phyloP scores from a whole-genome alignment of 257 asterid species.

The Solanum acaule region DNA sequence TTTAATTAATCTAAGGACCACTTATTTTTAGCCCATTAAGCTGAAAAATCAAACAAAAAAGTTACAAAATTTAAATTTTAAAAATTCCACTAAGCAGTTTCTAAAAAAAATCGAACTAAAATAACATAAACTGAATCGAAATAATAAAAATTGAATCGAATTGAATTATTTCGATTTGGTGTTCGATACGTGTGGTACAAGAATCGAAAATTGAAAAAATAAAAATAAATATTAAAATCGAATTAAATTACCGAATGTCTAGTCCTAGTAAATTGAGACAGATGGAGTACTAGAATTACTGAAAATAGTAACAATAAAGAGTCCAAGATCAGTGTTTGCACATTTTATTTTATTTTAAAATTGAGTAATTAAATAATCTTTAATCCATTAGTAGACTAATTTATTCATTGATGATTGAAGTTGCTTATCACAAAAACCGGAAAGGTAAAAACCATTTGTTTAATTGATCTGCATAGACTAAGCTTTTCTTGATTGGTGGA shows the following conservation, averaged over 20 bases:
- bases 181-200: too few relatives aligned
- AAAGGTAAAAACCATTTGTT: not conserved
- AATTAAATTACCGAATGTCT: too few relatives aligned
- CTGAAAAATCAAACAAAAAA: too few relatives aligned
- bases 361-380: not conserved
- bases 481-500: not conserved
- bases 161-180: rapidly evolving
- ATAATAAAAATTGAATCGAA: too few relatives aligned
- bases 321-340: conserved; percentile 2
- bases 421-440: not conserved
- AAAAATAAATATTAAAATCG: rapidly evolving
- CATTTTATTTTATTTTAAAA: not conserved
- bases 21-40: too few relatives aligned
- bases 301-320: not conserved
- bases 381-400: not conserved
- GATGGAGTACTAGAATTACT: not conserved
- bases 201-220: too few relatives aligned
- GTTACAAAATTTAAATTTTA: too few relatives aligned
- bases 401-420: not conserved
- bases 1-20: too few relatives aligned
- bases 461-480: not conserved
- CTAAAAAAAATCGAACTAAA: too few relatives aligned
- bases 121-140: too few relatives aligned
- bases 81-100: too few relatives aligned
- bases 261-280: too few relatives aligned